These are phyloP conservation scores for Quercus lobata DNA, from an alignment of 331 rosid species.

Conservation along the genomic window DNA sequence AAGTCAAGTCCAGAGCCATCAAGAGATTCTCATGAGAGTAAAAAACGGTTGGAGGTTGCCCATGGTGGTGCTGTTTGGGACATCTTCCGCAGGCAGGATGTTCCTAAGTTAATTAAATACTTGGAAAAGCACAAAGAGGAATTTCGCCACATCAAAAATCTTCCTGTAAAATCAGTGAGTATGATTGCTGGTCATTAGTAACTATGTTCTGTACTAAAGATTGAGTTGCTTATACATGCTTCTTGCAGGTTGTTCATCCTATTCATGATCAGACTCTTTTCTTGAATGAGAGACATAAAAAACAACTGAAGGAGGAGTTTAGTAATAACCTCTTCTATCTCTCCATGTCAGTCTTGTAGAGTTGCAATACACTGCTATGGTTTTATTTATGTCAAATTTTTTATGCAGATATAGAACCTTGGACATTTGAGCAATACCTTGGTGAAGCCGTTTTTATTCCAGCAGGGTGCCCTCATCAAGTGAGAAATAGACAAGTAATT, in stretches of 20 bases:
- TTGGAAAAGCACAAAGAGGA: conserved; percentile 56
- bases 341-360: background rate
- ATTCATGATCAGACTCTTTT: conserved; percentile 69
- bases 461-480: conserved; percentile 86
- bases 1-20: conserved; percentile 18
- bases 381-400: background rate
- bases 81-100: conserved; percentile 71
- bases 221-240: conserved; percentile 22
- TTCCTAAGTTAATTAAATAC: conserved; percentile 53
- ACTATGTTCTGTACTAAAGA: conserved; percentile 3
- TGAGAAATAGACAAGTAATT: conserved; percentile 66
- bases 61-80: conserved; percentile 77
- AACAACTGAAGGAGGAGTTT: conserved; percentile 55
- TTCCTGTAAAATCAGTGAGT: conserved; percentile 58
- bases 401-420: conserved; percentile 59
- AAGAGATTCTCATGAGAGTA: conserved; percentile 27
- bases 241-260: conserved; percentile 61
- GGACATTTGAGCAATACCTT: conserved; percentile 76
- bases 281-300: conserved; percentile 57
- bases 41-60: conserved; percentile 21
- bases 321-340: conserved; percentile 31
- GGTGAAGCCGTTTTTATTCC: conserved; percentile 84
- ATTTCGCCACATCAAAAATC: conserved; percentile 46
- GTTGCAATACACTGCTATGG: background rate
- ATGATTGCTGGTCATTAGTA: conserved; percentile 14